Evolutionary conservation across 805 yeast species (phyloP).

Genomic region (Candida nonsorbophila): DNA sequence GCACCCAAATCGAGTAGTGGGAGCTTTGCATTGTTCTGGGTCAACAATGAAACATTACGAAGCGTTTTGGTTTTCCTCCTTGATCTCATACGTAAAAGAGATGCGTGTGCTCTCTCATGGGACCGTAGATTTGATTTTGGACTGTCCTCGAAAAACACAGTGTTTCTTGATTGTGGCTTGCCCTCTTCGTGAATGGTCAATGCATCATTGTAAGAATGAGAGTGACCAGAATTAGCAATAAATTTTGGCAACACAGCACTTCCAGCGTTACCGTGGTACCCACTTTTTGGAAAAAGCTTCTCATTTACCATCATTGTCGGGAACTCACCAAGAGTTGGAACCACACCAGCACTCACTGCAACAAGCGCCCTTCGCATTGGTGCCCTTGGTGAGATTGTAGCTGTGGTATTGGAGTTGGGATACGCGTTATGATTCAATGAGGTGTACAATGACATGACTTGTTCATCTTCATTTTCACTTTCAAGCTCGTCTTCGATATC

Average conservation of each 20-base stretch:
- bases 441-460: conserved; percentile 62
- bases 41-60: conserved; percentile 20
- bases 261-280: conserved; percentile 3
- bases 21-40: conserved; percentile 15
- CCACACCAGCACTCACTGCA: conserved; percentile 15
- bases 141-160: conserved; percentile 18
- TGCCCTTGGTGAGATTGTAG: conserved; percentile 13
- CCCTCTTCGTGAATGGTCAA: too few species aligned
- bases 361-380: conserved; percentile 11
- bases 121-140: conserved; percentile 37
- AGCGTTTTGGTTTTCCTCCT: conserved; percentile 48
- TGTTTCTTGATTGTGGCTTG: conserved; percentile 3
- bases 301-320: conserved; percentile 32
- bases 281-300: conserved; percentile 18
- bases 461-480: conserved; percentile 55
- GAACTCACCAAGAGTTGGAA: conserved; percentile 40
- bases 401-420: conserved; percentile 16
- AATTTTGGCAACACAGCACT: conserved; percentile 8
- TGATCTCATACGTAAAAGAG: conserved; percentile 54
- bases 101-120: conserved; percentile 61
- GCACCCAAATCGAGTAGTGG: conserved; percentile 16
- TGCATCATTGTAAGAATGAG: conserved; percentile 1
- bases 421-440: conserved; percentile 37
- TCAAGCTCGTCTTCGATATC: conserved; percentile 16
- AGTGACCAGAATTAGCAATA: conserved; percentile 1